Percentiles rank a stretch among this genome's conserved stretches.
Conservation (phyloP, 805 yeast species). For the Komagataella populi region DNA sequence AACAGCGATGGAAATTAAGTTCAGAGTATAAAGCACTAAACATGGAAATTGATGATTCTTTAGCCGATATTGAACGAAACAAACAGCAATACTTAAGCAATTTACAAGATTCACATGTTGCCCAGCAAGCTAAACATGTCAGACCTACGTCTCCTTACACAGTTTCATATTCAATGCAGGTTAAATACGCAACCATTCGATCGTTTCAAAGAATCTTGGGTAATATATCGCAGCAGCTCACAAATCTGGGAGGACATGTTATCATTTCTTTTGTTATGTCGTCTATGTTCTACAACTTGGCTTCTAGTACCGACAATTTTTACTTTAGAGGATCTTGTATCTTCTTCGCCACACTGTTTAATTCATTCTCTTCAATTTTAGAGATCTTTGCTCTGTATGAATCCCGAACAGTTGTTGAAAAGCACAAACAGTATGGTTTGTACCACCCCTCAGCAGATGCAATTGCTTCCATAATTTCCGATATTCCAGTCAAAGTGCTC, state of each 20-base stretch:
- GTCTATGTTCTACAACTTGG: constrained; percentile 35
- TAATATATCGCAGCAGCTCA: constrained; percentile 26
- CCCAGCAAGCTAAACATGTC: constrained; percentile 27
- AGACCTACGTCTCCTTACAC: constrained; percentile 30
- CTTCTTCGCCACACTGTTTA: constrained; percentile 25
- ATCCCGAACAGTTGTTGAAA: constrained; percentile 41
- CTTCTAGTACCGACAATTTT: constrained; percentile 23
- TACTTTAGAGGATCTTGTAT: constrained; percentile 24
- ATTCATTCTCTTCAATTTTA: constrained; percentile 28
- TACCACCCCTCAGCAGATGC: constrained; percentile 53
- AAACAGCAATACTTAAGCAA: constrained; percentile 10
- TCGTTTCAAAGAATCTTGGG: constrained; percentile 30
- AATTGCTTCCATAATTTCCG: constrained; percentile 37
- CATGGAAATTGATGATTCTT: constrained; percentile 26
- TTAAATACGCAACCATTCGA: constrained; percentile 26
- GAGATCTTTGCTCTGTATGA: constrained; percentile 29
- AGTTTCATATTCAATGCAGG: constrained; percentile 31
- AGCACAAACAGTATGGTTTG: constrained; percentile 42
- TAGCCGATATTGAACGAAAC: constrained; percentile 3
- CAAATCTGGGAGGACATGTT: constrained; percentile 24
- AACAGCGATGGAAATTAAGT: constrained; percentile 33
- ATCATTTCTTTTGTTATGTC: constrained; percentile 32
- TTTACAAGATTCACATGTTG: constrained; percentile 16
- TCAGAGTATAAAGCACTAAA: constrained; percentile 25
- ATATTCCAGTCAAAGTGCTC: constrained; percentile 34